Conservation (phyloP, 768 basidiomycete genomes). For the Hericium rajendrae region DNA sequence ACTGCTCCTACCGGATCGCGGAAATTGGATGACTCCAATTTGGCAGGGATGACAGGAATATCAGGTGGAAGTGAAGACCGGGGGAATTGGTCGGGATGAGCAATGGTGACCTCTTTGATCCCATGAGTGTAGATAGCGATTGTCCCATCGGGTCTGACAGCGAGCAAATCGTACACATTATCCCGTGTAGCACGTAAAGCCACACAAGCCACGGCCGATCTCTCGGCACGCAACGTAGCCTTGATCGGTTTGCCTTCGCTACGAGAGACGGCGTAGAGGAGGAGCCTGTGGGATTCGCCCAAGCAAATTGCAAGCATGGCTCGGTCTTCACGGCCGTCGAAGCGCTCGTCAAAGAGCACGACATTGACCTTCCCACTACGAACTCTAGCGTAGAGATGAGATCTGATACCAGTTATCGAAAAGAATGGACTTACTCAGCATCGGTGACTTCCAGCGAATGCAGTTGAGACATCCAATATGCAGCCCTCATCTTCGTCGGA, state of each 20-base stretch:
- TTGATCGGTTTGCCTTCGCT: slow-evolving; percentile 33
- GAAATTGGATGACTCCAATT: no score
- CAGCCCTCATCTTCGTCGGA: slow-evolving; percentile 57
- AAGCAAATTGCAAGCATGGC: slow-evolving; percentile 49
- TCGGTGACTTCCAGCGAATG: slow-evolving; percentile 36
- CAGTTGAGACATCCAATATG: slow-evolving; percentile 65
- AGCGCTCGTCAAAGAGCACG: slow-evolving; percentile 56
- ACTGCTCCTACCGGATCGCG: no score
- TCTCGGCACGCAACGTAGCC: slow-evolving; percentile 27
- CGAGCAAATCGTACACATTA: slow-evolving; percentile 58
- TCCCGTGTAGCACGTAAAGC: slow-evolving; percentile 56
- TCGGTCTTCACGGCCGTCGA: slow-evolving; percentile 42
- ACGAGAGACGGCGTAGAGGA: slow-evolving; percentile 40
- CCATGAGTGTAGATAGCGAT: slow-evolving; percentile 60
- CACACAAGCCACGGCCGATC: slow-evolving; percentile 41
- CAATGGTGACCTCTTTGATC: slow-evolving; percentile 17
- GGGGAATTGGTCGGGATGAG: not conserved
- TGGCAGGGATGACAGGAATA: no score
- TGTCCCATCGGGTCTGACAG: slow-evolving; percentile 46
- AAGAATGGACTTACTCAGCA: slow-evolving; percentile 33
- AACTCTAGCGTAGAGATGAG: slow-evolving; percentile 1
- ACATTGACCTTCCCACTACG: slow-evolving; percentile 40
- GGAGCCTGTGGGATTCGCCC: slow-evolving; percentile 33
- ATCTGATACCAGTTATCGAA: not conserved
- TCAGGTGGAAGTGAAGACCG: not conserved